phyloP scores from a whole-genome alignment of 768 basidiomycete genomes.

The Kwoniella bestiolae region DNA sequence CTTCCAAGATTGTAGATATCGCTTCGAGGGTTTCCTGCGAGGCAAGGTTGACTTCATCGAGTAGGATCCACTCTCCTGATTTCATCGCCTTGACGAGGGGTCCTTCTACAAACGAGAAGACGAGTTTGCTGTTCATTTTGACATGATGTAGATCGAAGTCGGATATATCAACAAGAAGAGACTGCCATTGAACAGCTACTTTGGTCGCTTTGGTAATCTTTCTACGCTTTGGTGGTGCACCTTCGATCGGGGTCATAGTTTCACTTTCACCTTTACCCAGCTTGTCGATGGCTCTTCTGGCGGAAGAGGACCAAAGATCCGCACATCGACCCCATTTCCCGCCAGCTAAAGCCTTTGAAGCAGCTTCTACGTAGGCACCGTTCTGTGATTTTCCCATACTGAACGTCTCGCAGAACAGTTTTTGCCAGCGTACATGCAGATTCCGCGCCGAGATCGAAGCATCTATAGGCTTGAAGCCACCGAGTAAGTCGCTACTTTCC shows the following conservation, averaged over 20 bases:
- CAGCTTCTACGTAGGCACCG: slow-evolving; percentile 77
- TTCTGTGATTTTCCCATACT: slow-evolving; percentile 77
- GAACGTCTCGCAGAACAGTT: slow-evolving; percentile 82
- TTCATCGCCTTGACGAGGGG: slow-evolving; percentile 89
- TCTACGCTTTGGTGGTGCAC: slow-evolving; percentile 70
- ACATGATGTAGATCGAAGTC: slow-evolving; percentile 88
- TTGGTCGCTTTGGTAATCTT: slow-evolving; percentile 61
- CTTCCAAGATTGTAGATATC: slow-evolving; percentile 81
- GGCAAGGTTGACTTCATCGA: slow-evolving; percentile 95
- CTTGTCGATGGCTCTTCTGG: slow-evolving; percentile 60
- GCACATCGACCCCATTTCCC: slow-evolving; percentile 83
- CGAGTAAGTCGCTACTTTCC: slow-evolving; percentile 89
- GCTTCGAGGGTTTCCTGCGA: slow-evolving; percentile 93
- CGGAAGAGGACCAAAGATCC: slow-evolving; percentile 71
- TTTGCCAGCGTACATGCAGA: slow-evolving; percentile 74
- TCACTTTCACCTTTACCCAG: slow-evolving; percentile 45
- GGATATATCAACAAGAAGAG: slow-evolving; percentile 69
- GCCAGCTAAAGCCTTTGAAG: slow-evolving; percentile 78
- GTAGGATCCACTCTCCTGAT: slow-evolving; percentile 88
- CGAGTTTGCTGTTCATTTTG: slow-evolving; percentile 80
- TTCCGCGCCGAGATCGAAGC: slow-evolving; percentile 73
- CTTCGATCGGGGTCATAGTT: slow-evolving; percentile 26
- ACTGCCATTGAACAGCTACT: slow-evolving; percentile 64
- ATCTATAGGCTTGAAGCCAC: slow-evolving; percentile 95
- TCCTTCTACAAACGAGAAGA: slow-evolving; percentile 94